A percentile compares a stretch with the other conserved stretches of the same genome.
Conservation (phyloP, 495 filamentous ascomycete genomes). For the Penicillium desertorum region DNA sequence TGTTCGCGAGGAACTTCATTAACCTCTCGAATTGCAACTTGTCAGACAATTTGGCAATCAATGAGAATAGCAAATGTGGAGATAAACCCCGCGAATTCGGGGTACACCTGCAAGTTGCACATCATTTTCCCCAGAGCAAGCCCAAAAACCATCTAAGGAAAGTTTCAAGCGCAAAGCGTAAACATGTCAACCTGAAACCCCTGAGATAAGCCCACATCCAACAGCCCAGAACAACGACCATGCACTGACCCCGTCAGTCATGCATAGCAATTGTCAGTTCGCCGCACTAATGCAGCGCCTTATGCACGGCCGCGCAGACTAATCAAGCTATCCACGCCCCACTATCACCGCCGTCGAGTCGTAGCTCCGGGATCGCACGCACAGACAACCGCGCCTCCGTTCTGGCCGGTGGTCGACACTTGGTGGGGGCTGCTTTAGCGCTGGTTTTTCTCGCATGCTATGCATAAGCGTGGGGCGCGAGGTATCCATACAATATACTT, state of each 20-base stretch:
- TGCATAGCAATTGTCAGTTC: constrained; percentile 30
- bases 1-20: neutral
- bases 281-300: constrained; percentile 30
- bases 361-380: constrained; percentile 22
- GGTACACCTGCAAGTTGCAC: constrained; percentile 17
- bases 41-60: neutral
- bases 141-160: neutral
- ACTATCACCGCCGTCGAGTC: constrained; percentile 23
- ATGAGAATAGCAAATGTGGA: neutral
- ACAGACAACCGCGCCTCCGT: constrained; percentile 29
- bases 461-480: constrained; percentile 16
- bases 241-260: constrained; percentile 25
- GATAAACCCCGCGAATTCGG: constrained; percentile 12
- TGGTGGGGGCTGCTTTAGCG: constrained; percentile 7
- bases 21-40: neutral
- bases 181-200: constrained; percentile 11
- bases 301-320: constrained; percentile 23
- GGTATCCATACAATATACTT: neutral
- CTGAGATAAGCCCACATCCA: constrained; percentile 12
- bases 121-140: constrained; percentile 13
- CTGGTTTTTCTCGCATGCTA: constrained; percentile 5
- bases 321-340: constrained; percentile 20
- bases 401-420: constrained; percentile 24
- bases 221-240: constrained; percentile 16
- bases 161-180: neutral